Evolutionary conservation across 225 moss, liverwort and hornwort species (phyloP).

Genomic region (Lunularia cruciata): DNA sequence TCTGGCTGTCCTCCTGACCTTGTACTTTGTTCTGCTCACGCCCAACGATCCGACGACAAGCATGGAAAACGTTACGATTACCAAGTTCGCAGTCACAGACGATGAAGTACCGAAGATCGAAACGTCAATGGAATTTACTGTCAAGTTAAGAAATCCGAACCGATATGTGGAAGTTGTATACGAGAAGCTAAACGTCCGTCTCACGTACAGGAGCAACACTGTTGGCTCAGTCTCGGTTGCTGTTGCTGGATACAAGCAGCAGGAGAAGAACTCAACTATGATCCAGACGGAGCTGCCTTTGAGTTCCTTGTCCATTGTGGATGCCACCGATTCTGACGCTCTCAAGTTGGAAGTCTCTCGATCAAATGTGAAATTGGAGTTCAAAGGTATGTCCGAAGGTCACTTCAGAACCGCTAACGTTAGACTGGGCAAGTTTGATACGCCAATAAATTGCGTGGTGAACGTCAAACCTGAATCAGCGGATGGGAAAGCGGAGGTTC

Average conservation of each 20-base stretch:
- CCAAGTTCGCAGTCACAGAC: not conserved
- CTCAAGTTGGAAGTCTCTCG: not conserved
- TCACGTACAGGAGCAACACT: not conserved
- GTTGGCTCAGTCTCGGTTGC: not conserved
- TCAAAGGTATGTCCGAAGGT: conserved; percentile 6
- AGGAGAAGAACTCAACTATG: conserved; percentile 7
- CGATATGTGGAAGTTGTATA: conserved; percentile 9
- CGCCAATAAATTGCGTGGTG: conserved; percentile 5
- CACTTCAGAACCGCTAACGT: conserved; percentile 6
- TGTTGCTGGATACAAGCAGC: conserved; percentile 12
- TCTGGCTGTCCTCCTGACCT: not conserved
- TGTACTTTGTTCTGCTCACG: conserved; percentile 10
- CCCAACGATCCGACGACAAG: conserved; percentile 8
- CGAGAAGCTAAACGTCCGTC: conserved; percentile 10
- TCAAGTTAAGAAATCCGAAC: conserved; percentile 20
- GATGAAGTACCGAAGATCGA: not conserved
- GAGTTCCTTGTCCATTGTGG: not conserved
- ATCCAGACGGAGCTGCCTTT: not conserved
- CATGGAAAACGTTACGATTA: not conserved
- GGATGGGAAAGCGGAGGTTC: not conserved
- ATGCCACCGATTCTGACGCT: not conserved
- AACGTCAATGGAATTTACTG: conserved; percentile 12
- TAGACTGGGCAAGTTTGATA: not conserved
- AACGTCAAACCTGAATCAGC: conserved; percentile 15
- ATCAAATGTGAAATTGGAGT: conserved; percentile 8